Evolutionary conservation across 192 early-diverging fungal genomes (phyloP).

Genomic region (Funneliformis geosporum): DNA sequence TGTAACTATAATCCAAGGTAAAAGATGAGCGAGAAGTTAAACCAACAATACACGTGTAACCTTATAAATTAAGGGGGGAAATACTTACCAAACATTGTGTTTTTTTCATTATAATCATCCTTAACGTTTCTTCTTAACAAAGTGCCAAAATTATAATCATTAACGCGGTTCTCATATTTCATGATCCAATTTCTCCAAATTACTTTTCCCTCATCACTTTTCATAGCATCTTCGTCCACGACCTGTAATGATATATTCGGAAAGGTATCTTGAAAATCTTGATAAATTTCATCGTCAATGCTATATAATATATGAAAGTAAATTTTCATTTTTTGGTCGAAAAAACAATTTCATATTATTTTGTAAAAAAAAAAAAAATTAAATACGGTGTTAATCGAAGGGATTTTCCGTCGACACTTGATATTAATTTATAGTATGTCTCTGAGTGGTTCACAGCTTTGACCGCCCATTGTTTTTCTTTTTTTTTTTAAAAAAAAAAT

Average conservation of each 20-base stretch:
- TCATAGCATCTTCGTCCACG: slow-evolving; percentile 82
- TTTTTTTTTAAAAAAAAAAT: neutral
- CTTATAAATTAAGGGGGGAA: too few species aligned
- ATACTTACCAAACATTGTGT: slow-evolving; percentile 86
- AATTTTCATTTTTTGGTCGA: neutral
- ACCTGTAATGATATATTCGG: slow-evolving; percentile 69
- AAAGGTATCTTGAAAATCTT: slow-evolving; percentile 74
- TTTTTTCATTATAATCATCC: slow-evolving; percentile 82
- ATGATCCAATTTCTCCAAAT: slow-evolving; percentile 89
- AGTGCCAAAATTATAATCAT: slow-evolving; percentile 94
- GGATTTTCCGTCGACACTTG: slow-evolving; percentile 66
- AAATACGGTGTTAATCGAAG: slow-evolving; percentile 77
- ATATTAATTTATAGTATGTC: slow-evolving; percentile 86
- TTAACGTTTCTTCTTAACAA: slow-evolving; percentile 74
- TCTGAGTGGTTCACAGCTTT: slow-evolving; percentile 96
- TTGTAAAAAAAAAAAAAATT: neutral
- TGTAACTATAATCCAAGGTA: neutral
- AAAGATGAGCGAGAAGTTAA: slow-evolving; percentile 13
- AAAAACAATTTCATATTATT: neutral
- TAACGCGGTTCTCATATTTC: slow-evolving; percentile 83
- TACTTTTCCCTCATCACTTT: slow-evolving; percentile 75
- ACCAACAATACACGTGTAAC: slow-evolving; percentile 24
- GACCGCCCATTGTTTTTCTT: slow-evolving; percentile 94
- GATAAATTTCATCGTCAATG: slow-evolving; percentile 84
- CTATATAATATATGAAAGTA: slow-evolving; percentile 37